Evolutionary conservation across 176 grass and related monocot genomes (phyloP).

Genomic region (Panicum miliaceum): DNA sequence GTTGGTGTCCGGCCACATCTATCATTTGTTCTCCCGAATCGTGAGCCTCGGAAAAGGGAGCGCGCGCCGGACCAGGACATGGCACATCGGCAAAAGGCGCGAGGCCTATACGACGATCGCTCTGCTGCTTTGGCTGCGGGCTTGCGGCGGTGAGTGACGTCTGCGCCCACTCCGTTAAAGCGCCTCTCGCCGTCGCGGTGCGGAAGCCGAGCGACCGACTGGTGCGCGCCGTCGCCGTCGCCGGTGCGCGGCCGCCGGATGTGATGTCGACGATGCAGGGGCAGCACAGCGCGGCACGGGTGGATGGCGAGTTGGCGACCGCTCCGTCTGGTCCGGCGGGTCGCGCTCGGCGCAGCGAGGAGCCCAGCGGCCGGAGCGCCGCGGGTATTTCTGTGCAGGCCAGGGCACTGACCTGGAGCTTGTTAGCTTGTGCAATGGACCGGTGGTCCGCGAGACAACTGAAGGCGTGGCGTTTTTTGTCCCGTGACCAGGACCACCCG

Average conservation of each 20-base stretch:
- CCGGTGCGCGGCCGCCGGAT: not conserved
- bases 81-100: not conserved
- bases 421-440: not conserved
- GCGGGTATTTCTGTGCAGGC: not conserved
- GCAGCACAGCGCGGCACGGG: not conserved
- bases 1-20: not conserved
- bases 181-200: not conserved
- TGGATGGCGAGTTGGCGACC: not conserved
- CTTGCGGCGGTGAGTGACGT: not conserved
- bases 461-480: conserved; percentile 22
- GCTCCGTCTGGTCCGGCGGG: not conserved
- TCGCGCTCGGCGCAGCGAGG: not conserved
- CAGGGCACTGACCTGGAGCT: not conserved
- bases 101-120: not conserved
- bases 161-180: not conserved
- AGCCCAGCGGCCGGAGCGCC: not conserved
- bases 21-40: not conserved
- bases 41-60: not conserved
- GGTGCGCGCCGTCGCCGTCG: not conserved
- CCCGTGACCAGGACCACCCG: not conserved
- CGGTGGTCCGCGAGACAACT: not conserved
- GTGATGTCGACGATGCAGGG: not conserved
- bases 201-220: not conserved
- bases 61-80: no score
- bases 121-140: not conserved